Evolutionary conservation across 2,329 filamentous ascomycete genomes (phyloP).

Genomic region (Sclerotiophoma versabilis): DNA sequence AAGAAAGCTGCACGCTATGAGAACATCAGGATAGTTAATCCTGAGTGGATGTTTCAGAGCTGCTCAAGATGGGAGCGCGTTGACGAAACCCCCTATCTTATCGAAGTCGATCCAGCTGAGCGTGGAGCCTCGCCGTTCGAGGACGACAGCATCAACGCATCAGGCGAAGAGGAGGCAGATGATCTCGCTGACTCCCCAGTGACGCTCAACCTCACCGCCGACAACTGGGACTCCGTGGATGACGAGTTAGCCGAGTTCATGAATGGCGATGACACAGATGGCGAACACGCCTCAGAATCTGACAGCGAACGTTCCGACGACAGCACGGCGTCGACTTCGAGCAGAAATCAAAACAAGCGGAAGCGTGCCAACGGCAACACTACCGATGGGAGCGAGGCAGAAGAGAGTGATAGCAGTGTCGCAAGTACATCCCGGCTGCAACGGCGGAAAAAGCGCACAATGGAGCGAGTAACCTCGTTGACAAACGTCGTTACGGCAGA

Average conservation of each 20-base stretch:
- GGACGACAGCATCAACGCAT: conserved; percentile 52
- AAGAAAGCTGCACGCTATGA: conserved; percentile 81
- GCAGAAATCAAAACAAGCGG: conserved; percentile 44
- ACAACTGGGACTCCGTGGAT: conserved; percentile 61
- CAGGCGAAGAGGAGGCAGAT: conserved; percentile 48
- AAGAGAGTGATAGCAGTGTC: conserved; percentile 51
- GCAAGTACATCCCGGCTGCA: conserved; percentile 52
- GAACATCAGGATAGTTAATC: conserved; percentile 88
- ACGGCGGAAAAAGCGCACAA: conserved; percentile 56
- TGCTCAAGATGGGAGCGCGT: conserved; percentile 83
- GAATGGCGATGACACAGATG: conserved; percentile 52
- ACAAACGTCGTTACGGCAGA: conserved; percentile 52
- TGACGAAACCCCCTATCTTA: conserved; percentile 79
- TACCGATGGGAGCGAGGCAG: conserved; percentile 46
- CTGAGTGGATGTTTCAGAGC: conserved; percentile 86
- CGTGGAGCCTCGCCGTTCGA: conserved; percentile 46
- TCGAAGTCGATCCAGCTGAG: conserved; percentile 77
- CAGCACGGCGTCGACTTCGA: conserved; percentile 31
- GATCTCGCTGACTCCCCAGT: conserved; percentile 34
- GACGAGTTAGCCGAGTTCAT: conserved; percentile 81
- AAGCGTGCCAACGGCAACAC: conserved; percentile 42
- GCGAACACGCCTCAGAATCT: conserved; percentile 39
- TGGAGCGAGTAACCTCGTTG: conserved; percentile 56
- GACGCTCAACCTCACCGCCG: conserved; percentile 34
- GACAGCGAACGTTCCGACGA: conserved; percentile 45